Base-by-base conservation (phyloP, 257 asterid species). In the Solanum pimpinellifolium region DNA sequence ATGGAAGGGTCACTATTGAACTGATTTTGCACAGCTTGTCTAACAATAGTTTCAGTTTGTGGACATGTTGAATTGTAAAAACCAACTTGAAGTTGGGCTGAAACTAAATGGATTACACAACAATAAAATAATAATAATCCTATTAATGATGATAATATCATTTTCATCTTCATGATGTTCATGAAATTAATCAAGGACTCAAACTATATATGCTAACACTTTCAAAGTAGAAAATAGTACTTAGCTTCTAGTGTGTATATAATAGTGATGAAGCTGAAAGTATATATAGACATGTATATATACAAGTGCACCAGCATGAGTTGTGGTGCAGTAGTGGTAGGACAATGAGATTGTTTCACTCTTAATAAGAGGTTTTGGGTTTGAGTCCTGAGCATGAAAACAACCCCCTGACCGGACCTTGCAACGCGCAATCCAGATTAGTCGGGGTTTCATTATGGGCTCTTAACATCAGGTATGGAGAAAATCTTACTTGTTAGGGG, bases 61-160 rank as follows among this genome's bases (percentile, higher is more conserved):
- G 95, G 93, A 56, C 99, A 96, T 1, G 91, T 87, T 31, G 90
- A 11, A 12, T 41, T 78, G 90, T 96, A 96, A 88, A 96, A 96
- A 56, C 96, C 97, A 18, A 88, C 93, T 83, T 87, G 89, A 20
- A 93, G 88, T 68, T 91, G 94, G 85, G 95, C 97, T 27, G 91
- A 90, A 56, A 88, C 2, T n/a, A 90, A 88, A 76, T 78, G 39
- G 23, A 78, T 1, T 77, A 93, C 84, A 86, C 89, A 92, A 60
- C 86, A 90, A 39, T 87, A 11, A 0, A 90, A 42, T 25, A 89
- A 0, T 16, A 90, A 8, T 6, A 49, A 5, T 49, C 59, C 59
- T 49, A 49, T 6, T 47, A 86, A 7, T 18, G 78, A 2, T 41
- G 83, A 52, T 72, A 75, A 90, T 88, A 35, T 56, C 66, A 87